A percentile compares a stretch with the other conserved stretches of the same genome.
Evolutionary conservation across 192 early-diverging fungal genomes (phyloP).

Genomic region (Spinellus fusiger): DNA sequence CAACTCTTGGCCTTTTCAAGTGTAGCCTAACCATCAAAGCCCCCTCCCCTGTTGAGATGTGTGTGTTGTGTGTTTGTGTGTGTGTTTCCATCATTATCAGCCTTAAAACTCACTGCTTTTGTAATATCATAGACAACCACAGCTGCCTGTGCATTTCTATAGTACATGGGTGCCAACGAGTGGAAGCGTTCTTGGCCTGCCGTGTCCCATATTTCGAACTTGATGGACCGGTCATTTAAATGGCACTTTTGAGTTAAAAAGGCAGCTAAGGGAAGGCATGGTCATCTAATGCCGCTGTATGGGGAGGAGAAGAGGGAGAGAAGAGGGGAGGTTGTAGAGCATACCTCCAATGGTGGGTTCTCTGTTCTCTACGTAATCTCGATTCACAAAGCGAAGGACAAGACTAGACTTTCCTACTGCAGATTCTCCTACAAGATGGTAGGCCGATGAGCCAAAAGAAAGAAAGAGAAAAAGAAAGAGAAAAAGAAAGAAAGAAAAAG

Average conservation of each 20-base stretch:
- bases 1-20: slow-evolving; percentile 95
- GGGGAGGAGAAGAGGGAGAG: not conserved
- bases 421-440: slow-evolving; percentile 58
- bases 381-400: slow-evolving; percentile 89
- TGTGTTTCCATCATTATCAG: not conserved
- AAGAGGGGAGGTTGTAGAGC: not conserved
- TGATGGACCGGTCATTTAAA: slow-evolving; percentile 77
- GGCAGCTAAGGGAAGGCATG: slow-evolving; percentile 45
- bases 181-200: slow-evolving; percentile 98
- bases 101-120: slow-evolving; percentile 41
- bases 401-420: slow-evolving; percentile 98
- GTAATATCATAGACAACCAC: slow-evolving; percentile 98
- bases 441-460: no score
- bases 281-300: not conserved
- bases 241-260: slow-evolving; percentile 92
- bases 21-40: slow-evolving; percentile 47
- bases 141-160: slow-evolving; percentile 95
- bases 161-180: slow-evolving; percentile 88
- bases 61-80: not conserved
- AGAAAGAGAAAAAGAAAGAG: not conserved
- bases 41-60: not conserved
- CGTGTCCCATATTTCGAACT: slow-evolving; percentile 89
- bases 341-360: slow-evolving; percentile 95
- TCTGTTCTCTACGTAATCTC: slow-evolving; percentile 93
- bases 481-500: not conserved